phyloP scores from a whole-genome alignment of 108 stramenopile species.

The Bacterosira constricta region DNA sequence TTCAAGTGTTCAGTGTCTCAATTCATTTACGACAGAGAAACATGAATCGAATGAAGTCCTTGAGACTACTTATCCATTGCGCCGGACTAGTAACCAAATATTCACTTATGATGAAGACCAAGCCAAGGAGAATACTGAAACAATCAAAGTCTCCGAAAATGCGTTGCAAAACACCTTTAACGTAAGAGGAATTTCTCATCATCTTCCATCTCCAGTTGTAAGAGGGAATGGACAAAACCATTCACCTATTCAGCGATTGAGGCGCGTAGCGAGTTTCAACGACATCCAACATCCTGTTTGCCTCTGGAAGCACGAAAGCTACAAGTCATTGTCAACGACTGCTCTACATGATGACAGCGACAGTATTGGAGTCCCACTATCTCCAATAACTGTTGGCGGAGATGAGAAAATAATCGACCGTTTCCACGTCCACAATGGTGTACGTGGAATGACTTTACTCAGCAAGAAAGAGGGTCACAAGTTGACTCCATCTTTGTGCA shows the following conservation, averaged over 20 bases:
- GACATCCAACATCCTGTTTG: not conserved
- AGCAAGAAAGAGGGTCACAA: not conserved
- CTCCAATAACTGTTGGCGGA: slow-evolving; percentile 6
- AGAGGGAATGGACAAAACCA: not conserved
- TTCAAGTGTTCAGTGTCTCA: too few species aligned
- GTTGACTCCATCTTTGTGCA: not conserved
- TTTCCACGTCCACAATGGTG: not conserved
- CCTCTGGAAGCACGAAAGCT: too few species aligned
- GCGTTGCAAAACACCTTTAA: not conserved
- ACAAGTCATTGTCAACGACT: too few species aligned
- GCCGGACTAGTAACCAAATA: not conserved
- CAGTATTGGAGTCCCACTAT: not conserved
- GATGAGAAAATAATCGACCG: not conserved
- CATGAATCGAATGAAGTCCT: not conserved
- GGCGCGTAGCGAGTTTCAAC: too few species aligned
- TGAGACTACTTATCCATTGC: not conserved
- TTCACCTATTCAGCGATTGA: not conserved
- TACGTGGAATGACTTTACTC: not conserved
- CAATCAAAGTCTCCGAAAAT: not conserved
- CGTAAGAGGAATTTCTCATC: not conserved
- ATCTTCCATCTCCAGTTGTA: not conserved
- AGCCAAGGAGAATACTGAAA: not conserved
- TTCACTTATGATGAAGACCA: not conserved
- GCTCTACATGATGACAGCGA: not conserved
- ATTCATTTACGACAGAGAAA: not conserved